A percentile compares a stretch with the other conserved stretches of the same genome.
Conservation (phyloP, 2,329 filamentous ascomycete species). For the Teratosphaeria nubilosa region DNA sequence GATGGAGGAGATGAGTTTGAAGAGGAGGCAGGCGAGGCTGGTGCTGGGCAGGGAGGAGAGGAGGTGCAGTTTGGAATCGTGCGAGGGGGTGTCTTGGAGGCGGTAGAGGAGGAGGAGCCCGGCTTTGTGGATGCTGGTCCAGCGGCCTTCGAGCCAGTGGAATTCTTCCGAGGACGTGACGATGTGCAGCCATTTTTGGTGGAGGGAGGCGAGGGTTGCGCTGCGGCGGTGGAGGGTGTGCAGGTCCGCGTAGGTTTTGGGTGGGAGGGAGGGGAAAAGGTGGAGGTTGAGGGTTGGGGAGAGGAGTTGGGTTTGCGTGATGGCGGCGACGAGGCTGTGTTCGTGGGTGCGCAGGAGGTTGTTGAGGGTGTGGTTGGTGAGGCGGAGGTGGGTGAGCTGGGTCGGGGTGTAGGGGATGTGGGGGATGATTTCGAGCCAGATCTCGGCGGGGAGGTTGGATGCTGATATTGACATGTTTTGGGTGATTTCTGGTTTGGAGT, state of each 20-base stretch:
- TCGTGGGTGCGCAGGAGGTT: slow-evolving; percentile 19
- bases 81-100: slow-evolving; percentile 14
- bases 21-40: slow-evolving; percentile 24
- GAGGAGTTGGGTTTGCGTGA: slow-evolving; percentile 11
- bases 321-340: slow-evolving; percentile 16
- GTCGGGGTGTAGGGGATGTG: slow-evolving; percentile 19
- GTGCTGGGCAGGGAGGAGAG: slow-evolving; percentile 19
- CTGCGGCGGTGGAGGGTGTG: slow-evolving; percentile 12
- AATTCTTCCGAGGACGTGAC: slow-evolving; percentile 13
- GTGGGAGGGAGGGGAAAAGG: slow-evolving; percentile 18
- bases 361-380: slow-evolving; percentile 19
- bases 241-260: slow-evolving; percentile 12
- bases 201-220: slow-evolving; percentile 13
- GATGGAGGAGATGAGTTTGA: slow-evolving; percentile 22
- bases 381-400: slow-evolving; percentile 14
- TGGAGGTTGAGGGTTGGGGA: slow-evolving; percentile 1
- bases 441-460: slow-evolving; percentile 14
- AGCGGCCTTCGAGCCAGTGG: slow-evolving; percentile 23
- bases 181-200: slow-evolving; percentile 17
- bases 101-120: slow-evolving; percentile 24
- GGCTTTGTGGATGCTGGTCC: slow-evolving; percentile 21
- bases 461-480: background rate
- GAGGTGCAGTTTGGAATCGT: slow-evolving; percentile 10
- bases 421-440: slow-evolving; percentile 24
- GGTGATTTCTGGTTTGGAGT: too few species aligned